Base-by-base conservation (phyloP, 306 rosid genomes). In the Gastrolobium villosum region DNA sequence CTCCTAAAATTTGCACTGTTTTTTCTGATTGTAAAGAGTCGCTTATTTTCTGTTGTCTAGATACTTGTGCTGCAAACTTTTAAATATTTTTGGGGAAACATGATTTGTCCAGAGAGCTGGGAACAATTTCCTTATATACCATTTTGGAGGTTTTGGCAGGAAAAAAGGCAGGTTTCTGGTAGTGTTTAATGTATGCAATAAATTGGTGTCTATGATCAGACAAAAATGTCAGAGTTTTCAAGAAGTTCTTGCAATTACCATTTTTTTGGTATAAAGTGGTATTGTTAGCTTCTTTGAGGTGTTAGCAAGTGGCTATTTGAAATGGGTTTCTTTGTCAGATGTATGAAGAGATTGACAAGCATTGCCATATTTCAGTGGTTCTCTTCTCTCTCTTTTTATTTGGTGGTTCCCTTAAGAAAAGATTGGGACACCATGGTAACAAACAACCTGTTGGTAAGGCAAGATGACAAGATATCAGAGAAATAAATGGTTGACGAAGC, bases 401-500 rank as follows among this genome's bases (percentile, higher is more conserved):
- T 30, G 67, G 26, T 45, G 14, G 30, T 5, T 45, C 35, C 60
- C 61, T 44, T 35, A 60, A 40, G 48, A 62, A 39, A 61, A 57
- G 44, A 40, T 6, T 28, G 10, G 63, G 31, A 49, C 57, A 55
- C 45, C 46, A 71, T 15, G 40, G 61, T 30, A 60, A 62, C 5
- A 73, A 13, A 26, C 10, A 64, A 3, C 20, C 39, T 3, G 10
- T 20, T 61, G 66, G 1, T 32, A 40, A 40, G 37, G 41, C 30
- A 26, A 46, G 54, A 49, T 4, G 78, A 61, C 57, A 53, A 59
- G 43, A 57, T 74, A 61, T 67, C 26, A 74, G 75, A 57, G 39
- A 76, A 84, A 41, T 40, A 48, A 66, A 57, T 37, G 41, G 32
- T 44, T 53, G 62, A 34, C 32, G 65, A 84, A 62, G 72, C 74